These are phyloP conservation scores for Colletotrichum chrysophilum DNA, from an alignment of 2,329 filamentous ascomycete species.

Conservation along the genomic window DNA sequence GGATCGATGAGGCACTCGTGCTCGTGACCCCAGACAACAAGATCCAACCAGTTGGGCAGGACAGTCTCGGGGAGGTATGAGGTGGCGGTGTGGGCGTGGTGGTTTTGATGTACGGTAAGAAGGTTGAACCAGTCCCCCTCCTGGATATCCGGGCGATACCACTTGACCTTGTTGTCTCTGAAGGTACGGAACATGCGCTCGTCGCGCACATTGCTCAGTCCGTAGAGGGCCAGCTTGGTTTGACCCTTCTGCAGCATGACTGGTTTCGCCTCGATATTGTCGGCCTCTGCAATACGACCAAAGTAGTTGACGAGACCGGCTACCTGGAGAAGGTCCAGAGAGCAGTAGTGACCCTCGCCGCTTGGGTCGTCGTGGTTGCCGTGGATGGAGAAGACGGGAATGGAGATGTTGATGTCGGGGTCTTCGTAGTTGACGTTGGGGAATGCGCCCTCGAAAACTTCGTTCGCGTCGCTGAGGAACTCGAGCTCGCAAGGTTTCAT, in stretches of 20 bases:
- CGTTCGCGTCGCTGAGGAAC: constrained; percentile 89
- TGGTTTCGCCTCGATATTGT: constrained; percentile 92
- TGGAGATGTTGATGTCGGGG: constrained; percentile 93
- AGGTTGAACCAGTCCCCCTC: constrained; percentile 95
- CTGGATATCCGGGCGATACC: constrained; percentile 83
- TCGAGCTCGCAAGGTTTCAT: constrained; percentile 96
- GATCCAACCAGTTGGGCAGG: constrained; percentile 86
- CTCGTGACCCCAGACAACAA: constrained; percentile 97
- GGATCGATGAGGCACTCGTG: constrained; percentile 95
- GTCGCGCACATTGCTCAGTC: constrained; percentile 94
- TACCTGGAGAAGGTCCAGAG: constrained; percentile 88
- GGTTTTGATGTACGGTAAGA: constrained; percentile 95
- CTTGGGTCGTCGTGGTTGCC: constrained; percentile 98
- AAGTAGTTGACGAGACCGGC: constrained; percentile 96
- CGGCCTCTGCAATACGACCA: constrained; percentile 86
- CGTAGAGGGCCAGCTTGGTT: constrained; percentile 92
- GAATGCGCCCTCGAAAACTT: constrained; percentile 89
- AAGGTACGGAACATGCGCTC: constrained; percentile 95
- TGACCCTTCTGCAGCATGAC: constrained; percentile 90
- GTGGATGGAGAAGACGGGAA: constrained; percentile 97
- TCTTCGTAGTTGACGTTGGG: constrained; percentile 98
- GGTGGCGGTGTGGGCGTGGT: constrained; percentile 88
- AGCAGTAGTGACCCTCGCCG: constrained; percentile 92
- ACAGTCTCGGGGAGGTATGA: constrained; percentile 95
- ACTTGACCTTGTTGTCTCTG: constrained; percentile 90